Base-by-base conservation (phyloP, 2,329 filamentous ascomycete genomes). In the Saccharata proteae region DNA sequence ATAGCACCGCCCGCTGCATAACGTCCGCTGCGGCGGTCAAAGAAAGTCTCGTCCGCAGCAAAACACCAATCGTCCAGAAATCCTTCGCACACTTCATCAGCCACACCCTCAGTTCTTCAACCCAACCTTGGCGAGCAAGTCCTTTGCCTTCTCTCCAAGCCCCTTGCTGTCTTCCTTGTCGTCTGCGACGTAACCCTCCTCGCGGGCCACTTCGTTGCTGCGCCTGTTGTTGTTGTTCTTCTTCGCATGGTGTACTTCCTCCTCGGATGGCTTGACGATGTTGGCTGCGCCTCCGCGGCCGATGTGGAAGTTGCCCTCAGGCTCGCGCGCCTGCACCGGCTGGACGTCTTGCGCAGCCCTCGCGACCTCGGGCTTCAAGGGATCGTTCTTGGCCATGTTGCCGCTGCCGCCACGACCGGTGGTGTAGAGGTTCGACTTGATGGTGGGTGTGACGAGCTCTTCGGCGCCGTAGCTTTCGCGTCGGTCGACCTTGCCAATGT, bases 371-470 rank as follows among this genome's bases (percentile, higher is more conserved):
- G 73, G 68, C 40, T 61, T 74, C 24, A 65, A 59, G 3, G 77
- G 74, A 45, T 90, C 78, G 40, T 73, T 74, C 50, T 78, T 77
- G 28, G 80, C 75, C 79, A 93, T 93, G 63, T 93, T 93, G 38
- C 85, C 85, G 4, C 72, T 77, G 38, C 86, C 86, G 34, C 86
- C 86, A 30, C 86, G 80, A 35, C 86, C 86, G 3, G 86, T 94
- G 13, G 86, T 93, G 50, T 88, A 85, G 42, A 82, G 66, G n/a
- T 80, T 62, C 27, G 71, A 71, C 61, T 92, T 93, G 51, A 96
- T 72, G 9, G 74, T 80, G 1, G 86, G 86, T 2, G 85, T 93
- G 46, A 77, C 63, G 40, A 93, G 73, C 48, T 88, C 80, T 40
- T 71, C 17, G 17, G 33, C 7, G 27, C 28, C 26, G 11, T 23